Evolutionary conservation across 2,329 filamentous ascomycete species (phyloP), one percentile per base, ranked within the genome.

Genomic region (Didymella segeticola): DNA sequence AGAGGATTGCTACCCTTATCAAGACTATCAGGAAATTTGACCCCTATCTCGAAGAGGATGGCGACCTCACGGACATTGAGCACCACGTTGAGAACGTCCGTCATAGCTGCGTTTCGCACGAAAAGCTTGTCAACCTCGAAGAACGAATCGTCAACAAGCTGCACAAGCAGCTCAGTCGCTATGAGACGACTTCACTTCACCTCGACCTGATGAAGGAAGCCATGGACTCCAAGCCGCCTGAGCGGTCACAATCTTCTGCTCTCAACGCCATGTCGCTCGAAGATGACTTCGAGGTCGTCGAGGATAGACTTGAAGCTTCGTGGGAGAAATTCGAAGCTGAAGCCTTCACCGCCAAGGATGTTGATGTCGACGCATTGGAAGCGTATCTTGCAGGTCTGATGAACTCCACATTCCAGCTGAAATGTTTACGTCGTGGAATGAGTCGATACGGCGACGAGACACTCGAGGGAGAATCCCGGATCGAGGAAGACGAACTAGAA

Each of bases 151-250:
- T 77, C 27, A 67, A 76, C 22, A 77, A 80, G 27, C 59, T 87
- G 5, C 66, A 76, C 12, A 73, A 79, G n/a, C 76, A 84, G 58
- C 78, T 78, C n/a, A 75, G 79, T 42, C 83, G 81, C 53, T 80
- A 84, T 60, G 77, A 82, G 15, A 83, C 85, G 63, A 83, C 83
- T 0, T 75, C 77, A 6, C 75, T 87, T 26, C 86, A 86, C 64
- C 80, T 81, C 15, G 69, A 79, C 31, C 68, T 87, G 79, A 70
- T 86, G 43, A 63, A 49, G 29, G 60, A 71, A 38, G 58, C 51
- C 10, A 59, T 69, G 30, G n/a, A 55, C 2, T 71, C 74, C 1
- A 66, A 72, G 10, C 69, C 75, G 1, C 64, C 73, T 5, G 7
- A 6, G 14, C 62, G 61, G 8, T 42, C 47, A 10, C 27, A 56